Evolutionary conservation across 345 rosid species (phyloP).

Genomic region (Balakata baccata): DNA sequence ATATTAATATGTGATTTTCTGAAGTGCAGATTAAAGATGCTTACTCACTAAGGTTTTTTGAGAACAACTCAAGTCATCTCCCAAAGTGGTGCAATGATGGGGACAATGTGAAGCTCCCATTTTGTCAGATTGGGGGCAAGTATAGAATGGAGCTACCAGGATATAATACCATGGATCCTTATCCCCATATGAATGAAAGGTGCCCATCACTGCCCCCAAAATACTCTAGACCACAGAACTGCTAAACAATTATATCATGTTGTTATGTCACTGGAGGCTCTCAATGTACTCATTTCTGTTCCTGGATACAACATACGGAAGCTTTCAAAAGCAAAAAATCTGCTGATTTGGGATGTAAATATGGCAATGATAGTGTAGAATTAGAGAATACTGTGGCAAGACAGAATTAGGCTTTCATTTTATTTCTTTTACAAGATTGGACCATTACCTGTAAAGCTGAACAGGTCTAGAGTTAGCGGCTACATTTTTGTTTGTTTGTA

Average conservation of each 20-base stretch:
- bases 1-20: not conserved
- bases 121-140: conserved; percentile 84
- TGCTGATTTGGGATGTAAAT: conserved; percentile 19
- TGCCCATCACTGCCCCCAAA: conserved; percentile 91
- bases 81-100: conserved; percentile 92
- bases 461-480: not conserved
- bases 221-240: conserved; percentile 58
- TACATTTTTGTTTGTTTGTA: not conserved
- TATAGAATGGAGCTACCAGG: conserved; percentile 94
- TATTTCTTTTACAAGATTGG: not conserved
- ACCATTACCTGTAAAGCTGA: not conserved
- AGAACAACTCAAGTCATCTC: conserved; percentile 72
- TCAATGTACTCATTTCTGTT: not conserved
- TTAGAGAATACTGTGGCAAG: conserved; percentile 1
- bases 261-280: not conserved
- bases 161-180: conserved; percentile 77
- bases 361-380: conserved; percentile 10
- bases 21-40: conserved; percentile 79
- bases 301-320: not conserved
- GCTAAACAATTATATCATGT: conserved; percentile 38
- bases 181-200: conserved; percentile 84
- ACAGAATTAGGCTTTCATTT: not conserved
- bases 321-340: not conserved
- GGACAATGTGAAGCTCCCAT: conserved; percentile 72
- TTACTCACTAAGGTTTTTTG: conserved; percentile 67